phyloP scores from a whole-genome alignment of 352 stramenopile genomes.

The Globisporangium cederbergense region DNA sequence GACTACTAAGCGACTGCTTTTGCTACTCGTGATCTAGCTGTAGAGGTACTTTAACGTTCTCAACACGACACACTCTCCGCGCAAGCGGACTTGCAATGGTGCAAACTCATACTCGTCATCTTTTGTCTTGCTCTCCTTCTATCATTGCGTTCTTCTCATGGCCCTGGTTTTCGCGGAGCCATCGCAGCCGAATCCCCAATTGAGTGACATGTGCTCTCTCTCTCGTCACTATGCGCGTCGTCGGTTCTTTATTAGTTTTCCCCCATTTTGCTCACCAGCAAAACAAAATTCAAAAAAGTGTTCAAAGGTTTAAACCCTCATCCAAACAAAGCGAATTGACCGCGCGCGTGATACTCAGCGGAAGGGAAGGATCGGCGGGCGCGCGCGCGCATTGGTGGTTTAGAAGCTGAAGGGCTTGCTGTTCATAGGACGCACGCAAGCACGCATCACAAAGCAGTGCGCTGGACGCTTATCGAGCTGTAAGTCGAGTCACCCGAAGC shows the following conservation, averaged over 20 bases:
- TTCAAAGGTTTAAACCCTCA: conserved; percentile 14
- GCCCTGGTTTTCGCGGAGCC: no score
- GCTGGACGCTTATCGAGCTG: no score
- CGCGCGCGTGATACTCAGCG: background rate
- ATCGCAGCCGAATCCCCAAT: background rate
- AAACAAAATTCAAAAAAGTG: conserved; percentile 12
- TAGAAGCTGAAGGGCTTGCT: no score
- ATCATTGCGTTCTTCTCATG: no score
- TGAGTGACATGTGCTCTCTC: background rate
- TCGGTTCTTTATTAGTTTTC: background rate
- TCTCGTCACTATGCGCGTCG: background rate
- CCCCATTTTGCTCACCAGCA: background rate
- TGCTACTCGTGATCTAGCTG: background rate
- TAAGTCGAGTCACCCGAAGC: background rate
- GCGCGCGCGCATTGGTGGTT: no score
- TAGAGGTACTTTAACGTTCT: conserved; percentile 16
- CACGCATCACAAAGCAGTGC: no score
- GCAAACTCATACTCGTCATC: conserved; percentile 5
- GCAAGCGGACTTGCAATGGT: conserved; percentile 11
- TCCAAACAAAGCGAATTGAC: background rate
- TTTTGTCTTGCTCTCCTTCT: background rate
- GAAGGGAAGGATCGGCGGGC: background rate
- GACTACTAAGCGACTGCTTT: conserved; percentile 61
- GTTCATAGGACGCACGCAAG: no score
- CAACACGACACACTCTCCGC: conserved; percentile 11